These are phyloP conservation scores for Syzygium syzygioides DNA, from an alignment of 441 rosid genomes.

Conservation along the genomic window DNA sequence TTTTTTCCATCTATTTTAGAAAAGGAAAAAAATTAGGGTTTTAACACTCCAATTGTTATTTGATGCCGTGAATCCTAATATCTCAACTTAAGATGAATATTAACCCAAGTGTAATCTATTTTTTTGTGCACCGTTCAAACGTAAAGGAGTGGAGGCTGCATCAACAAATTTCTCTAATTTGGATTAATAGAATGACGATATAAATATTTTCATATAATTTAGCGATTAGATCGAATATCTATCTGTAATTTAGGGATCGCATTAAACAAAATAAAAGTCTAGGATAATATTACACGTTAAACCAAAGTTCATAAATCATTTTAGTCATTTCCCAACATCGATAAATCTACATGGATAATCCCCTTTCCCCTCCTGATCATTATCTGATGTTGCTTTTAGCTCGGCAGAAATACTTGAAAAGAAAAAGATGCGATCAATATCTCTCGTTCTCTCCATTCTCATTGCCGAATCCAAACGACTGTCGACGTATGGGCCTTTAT, in stretches of 20 bases:
- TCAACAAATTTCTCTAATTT: rapidly evolving
- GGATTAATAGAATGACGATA: rapidly evolving
- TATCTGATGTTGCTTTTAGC: background rate
- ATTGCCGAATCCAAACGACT: rapidly evolving
- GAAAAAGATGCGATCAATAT: background rate
- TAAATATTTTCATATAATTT: rapidly evolving
- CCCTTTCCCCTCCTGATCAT: background rate
- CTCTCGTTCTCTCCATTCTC: rapidly evolving
- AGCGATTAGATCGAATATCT: background rate
- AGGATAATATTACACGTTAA: rapidly evolving
- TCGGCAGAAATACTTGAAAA: background rate
- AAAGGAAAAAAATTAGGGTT: background rate
- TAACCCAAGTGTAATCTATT: background rate
- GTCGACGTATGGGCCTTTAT: rapidly evolving
- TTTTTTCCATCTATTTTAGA: background rate
- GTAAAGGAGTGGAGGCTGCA: rapidly evolving
- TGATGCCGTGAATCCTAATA: background rate
- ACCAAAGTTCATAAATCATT: background rate
- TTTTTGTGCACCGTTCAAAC: rapidly evolving
- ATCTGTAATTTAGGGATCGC: rapidly evolving
- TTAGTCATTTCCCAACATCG: background rate
- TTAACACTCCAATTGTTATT: background rate
- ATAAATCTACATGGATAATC: background rate
- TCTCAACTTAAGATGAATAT: background rate
- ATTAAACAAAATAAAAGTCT: background rate